Conservation (phyloP, 345 rosid species). For the Orychophragmus violaceus region DNA sequence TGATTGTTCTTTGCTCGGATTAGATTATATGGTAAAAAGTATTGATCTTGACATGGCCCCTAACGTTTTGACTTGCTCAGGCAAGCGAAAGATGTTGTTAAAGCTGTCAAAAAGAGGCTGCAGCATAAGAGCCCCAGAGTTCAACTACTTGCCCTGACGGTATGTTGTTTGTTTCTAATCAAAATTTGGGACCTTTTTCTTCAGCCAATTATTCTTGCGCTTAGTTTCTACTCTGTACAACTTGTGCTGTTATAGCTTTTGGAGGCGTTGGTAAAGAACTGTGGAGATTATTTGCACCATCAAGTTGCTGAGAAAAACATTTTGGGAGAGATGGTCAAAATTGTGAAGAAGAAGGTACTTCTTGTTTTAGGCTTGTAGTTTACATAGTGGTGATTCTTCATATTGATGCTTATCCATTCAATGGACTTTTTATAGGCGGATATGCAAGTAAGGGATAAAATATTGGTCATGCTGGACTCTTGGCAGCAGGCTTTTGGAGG, state of each 20-base stretch:
- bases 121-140: conserved; percentile 78
- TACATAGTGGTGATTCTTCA: background rate
- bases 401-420: background rate
- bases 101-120: conserved; percentile 83
- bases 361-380: background rate
- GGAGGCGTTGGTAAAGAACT: conserved; percentile 39
- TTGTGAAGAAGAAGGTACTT: conserved; percentile 34
- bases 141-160: conserved; percentile 92
- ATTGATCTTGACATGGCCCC: background rate
- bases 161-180: too few relatives aligned
- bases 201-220: background rate
- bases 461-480: conserved; percentile 73
- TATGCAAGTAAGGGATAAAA: conserved; percentile 84
- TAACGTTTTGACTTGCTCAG: conserved; percentile 43
- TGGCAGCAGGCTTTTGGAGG: conserved; percentile 99
- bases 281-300: background rate
- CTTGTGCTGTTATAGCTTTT: conserved; percentile 55
- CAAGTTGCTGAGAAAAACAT: conserved; percentile 8
- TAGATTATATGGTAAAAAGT: background rate
- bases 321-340: conserved; percentile 22
- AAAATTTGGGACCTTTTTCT: background rate
- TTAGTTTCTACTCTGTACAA: background rate
- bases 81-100: conserved; percentile 87
- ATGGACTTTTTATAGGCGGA: conserved; percentile 54
- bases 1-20: background rate